Evolutionary conservation across 345 rosid species (phyloP), one percentile per base, ranked within the genome.

Genomic region (Aurinia saxatilis): DNA sequence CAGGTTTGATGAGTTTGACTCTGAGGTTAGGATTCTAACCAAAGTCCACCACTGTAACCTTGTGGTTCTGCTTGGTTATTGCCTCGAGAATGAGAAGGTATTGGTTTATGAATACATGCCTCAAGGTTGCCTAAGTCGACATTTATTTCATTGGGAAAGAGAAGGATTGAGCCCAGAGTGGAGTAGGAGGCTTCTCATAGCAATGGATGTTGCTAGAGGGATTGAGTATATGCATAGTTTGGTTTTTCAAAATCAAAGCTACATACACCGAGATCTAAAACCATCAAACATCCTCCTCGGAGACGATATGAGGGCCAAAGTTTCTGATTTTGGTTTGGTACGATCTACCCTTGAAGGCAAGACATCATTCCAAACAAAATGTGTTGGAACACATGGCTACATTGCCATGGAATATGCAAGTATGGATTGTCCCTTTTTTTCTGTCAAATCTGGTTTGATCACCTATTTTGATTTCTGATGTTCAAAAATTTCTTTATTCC

Each of bases 91-190:
- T 31, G 84, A 82, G 63, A 82, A 67, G 57, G 79, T 82, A 39
- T 73, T 82, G 11, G 83, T 83, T 17, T 83, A 76, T 59, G 78
- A 83, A 29, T 78, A 76, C 61, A 75, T 78, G 88, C 81, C 83
- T 0, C 83, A 65, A 23, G 88, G 88, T 23, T 75, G 85, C 3
- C 70, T 83, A 1, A 75, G 80, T 35, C 61, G 66, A 6, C 74
- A 66, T 73, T 46, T 83, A 4, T 83, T 83, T 23, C 42, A 71
- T 15, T 77, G 83, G 82, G 33, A 66, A 25, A 63, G 65, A 37
- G 74, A 76, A 58, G 79, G 78, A 0, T 25, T 78, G 41, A 59
- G 71, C 33, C 80, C 79, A 3, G 80, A 75, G 31, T 83, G 88
- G 85, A 55, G 74, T 10, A 75, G 85, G 62, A 68, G 88, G 41